These are phyloP conservation scores for Pterocarpus macrocarpus DNA, from an alignment of 306 rosid species.

Conservation along the genomic window DNA sequence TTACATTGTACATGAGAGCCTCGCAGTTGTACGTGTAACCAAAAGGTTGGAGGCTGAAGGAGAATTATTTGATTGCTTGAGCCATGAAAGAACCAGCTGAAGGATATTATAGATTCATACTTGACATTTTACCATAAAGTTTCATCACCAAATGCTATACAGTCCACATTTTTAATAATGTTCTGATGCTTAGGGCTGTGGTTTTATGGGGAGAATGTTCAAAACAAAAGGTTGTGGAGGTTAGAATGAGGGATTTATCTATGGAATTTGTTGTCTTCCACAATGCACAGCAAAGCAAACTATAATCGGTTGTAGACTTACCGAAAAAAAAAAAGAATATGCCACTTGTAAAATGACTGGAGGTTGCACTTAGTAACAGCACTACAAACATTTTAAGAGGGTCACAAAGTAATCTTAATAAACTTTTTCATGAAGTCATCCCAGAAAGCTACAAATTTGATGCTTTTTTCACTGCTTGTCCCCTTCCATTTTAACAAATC, in stretches of 20 bases:
- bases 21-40: no score
- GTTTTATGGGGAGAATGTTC: no score
- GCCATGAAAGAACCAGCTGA: background rate
- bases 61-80: no score
- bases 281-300: no score
- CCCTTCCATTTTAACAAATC: background rate
- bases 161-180: background rate
- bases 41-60: no score
- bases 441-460: background rate
- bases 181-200: background rate
- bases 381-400: conserved; percentile 16
- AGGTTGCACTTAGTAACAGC: conserved; percentile 20
- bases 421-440: background rate
- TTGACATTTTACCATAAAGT: no score
- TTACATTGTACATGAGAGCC: no score
- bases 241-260: no score
- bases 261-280: no score
- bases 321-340: background rate
- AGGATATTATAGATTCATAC: background rate
- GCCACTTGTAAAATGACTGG: conserved; percentile 12
- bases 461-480: conserved; percentile 22
- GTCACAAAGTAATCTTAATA: no score
- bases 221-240: no score
- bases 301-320: no score
- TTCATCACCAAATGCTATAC: background rate